Evolutionary conservation across 257 asterid genomes (phyloP).

Genomic region (Nicotiana benthamiana): DNA sequence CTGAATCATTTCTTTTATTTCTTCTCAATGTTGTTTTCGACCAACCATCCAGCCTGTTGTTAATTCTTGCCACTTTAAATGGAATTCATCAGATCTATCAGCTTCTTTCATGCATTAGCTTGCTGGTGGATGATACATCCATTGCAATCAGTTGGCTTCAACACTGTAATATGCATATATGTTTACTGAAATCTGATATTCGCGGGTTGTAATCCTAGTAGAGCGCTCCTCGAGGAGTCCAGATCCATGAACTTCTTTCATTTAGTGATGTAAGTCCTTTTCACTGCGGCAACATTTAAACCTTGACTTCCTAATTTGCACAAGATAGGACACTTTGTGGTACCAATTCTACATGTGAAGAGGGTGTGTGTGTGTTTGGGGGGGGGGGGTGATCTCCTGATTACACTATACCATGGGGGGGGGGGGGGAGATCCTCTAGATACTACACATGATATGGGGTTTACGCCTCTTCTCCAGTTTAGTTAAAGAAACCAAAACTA

Average conservation of each 20-base stretch:
- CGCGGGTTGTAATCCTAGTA: neutral
- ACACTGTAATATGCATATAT: neutral
- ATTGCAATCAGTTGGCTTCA: neutral
- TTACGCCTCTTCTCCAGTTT: neutral
- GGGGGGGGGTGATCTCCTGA: neutral
- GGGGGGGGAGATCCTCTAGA: neutral
- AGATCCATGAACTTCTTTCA: neutral
- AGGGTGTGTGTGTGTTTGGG: too few species aligned
- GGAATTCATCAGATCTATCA: neutral
- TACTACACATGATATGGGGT: neutral
- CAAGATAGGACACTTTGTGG: neutral
- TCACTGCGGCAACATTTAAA: neutral
- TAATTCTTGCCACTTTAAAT: neutral
- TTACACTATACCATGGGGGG: neutral
- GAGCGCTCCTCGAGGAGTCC: neutral
- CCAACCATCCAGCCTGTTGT: neutral
- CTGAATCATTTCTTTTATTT: neutral
- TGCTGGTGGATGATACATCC: neutral
- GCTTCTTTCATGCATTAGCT: neutral
- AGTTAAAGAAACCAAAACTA: neutral
- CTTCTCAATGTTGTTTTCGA: neutral
- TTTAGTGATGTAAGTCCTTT: neutral
- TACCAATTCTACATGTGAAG: neutral
- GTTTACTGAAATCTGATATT: neutral
- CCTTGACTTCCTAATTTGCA: neutral